These are phyloP conservation scores for Crithidia bombi DNA, from an alignment of 208 protist genomes.

Conservation along the genomic window DNA sequence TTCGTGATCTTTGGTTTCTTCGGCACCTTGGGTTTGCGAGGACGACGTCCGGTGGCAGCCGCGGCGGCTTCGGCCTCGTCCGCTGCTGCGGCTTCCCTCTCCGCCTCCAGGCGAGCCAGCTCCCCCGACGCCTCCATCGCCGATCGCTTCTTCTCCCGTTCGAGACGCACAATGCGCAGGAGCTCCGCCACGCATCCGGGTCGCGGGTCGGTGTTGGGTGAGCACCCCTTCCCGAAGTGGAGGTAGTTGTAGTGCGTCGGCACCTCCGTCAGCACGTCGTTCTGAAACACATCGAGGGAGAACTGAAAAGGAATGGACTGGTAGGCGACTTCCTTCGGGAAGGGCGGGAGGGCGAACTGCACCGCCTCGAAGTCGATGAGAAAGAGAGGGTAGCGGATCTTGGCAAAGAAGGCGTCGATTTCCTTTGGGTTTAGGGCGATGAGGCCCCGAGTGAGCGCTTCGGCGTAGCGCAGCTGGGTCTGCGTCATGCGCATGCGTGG, in stretches of 20 bases:
- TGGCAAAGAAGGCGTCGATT: conserved; percentile 79
- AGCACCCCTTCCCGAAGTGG: conserved; percentile 88
- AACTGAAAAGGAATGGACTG: conserved; percentile 90
- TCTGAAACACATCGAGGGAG: conserved; percentile 89
- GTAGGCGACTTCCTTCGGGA: conserved; percentile 77
- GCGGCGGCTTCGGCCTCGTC: conserved; percentile 15
- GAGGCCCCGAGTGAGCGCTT: conserved; percentile 62
- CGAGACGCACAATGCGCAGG: conserved; percentile 74
- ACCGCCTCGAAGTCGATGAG: conserved; percentile 91
- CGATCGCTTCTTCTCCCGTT: conserved; percentile 73
- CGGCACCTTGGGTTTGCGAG: conserved; percentile 29
- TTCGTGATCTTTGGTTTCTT: conserved; percentile 49
- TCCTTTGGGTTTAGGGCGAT: conserved; percentile 76
- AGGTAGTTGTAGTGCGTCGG: conserved; percentile 90
- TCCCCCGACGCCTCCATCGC: conserved; percentile 68
- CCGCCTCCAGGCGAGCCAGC: conserved; percentile 41
- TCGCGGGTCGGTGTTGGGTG: conserved; percentile 82
- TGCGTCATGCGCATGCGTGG: conserved; percentile 69
- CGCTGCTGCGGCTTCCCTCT: conserved; percentile 27
- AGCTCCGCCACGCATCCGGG: conserved; percentile 71
- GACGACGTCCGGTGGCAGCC: conserved; percentile 23
- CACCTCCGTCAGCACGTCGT: conserved; percentile 85
- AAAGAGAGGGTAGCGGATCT: conserved; percentile 84
- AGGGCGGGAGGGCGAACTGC: conserved; percentile 89
- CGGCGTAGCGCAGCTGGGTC: conserved; percentile 83